A percentile compares a stretch with the other conserved stretches of the same genome.
phyloP scores from a whole-genome alignment of 176 grass and related monocot species.

The Miscanthus lutarioriparius region DNA sequence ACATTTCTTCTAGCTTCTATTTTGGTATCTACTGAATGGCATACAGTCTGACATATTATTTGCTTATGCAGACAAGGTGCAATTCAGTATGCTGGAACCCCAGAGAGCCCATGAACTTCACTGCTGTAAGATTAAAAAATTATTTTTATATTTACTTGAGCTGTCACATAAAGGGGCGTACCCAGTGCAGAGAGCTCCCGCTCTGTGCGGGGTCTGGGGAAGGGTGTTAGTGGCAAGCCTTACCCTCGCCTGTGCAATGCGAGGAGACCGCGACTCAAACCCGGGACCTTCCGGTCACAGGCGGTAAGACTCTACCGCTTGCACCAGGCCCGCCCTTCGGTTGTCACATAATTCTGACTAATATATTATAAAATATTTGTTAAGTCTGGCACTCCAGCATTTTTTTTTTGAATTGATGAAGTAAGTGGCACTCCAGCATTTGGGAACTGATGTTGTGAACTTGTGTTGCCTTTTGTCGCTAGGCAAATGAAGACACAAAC shows the following conservation, averaged over 20 bases:
- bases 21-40: neutral
- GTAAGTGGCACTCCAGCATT: neutral
- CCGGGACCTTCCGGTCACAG: too few relatives aligned
- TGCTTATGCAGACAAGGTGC: constrained; percentile 79
- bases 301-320: too few relatives aligned
- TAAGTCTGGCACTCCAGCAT: neutral
- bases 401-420: neutral
- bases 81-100: constrained; percentile 98
- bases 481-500: constrained; percentile 99
- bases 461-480: constrained; percentile 11
- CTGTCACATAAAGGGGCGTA: constrained; percentile 16
- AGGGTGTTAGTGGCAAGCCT: too few relatives aligned
- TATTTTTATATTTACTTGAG: neutral
- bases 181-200: too few relatives aligned
- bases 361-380: neutral
- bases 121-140: constrained; percentile 68
- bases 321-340: too few relatives aligned
- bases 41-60: constrained; percentile 18
- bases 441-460: constrained; percentile 34
- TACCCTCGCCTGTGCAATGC: too few relatives aligned
- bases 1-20: neutral
- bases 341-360: constrained; percentile 3
- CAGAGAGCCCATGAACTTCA: constrained; percentile 98
- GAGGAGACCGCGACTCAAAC: too few relatives aligned
- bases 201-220: too few relatives aligned